These are phyloP conservation scores for Pichia exigua DNA, from an alignment of 805 yeast genomes.

Conservation along the genomic window DNA sequence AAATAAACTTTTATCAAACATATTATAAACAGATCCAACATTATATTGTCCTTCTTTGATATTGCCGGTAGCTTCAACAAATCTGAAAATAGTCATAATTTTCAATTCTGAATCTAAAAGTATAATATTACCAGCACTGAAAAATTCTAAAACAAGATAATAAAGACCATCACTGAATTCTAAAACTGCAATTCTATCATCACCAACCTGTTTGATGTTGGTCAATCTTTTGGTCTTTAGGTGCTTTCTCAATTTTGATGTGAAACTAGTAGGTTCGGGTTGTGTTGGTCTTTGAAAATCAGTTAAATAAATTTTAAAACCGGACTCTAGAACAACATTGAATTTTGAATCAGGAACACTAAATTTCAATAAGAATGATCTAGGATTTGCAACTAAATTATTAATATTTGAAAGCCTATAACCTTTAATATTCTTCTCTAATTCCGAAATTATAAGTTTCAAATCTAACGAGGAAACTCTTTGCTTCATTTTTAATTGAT, in stretches of 20 bases:
- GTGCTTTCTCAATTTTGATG: slow-evolving; percentile 78
- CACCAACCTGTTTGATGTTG: slow-evolving; percentile 61
- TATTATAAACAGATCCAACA: slow-evolving; percentile 63
- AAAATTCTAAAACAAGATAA: slow-evolving; percentile 80
- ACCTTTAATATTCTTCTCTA: slow-evolving; percentile 46
- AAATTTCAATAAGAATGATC: slow-evolving; percentile 74
- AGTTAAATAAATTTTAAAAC: slow-evolving; percentile 71
- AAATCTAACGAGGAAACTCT: slow-evolving; percentile 81
- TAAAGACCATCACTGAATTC: slow-evolving; percentile 77
- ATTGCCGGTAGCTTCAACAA: slow-evolving; percentile 48
- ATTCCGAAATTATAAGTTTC: slow-evolving; percentile 60
- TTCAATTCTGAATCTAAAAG: slow-evolving; percentile 61
- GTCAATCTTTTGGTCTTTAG: slow-evolving; percentile 73
- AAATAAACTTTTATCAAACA: slow-evolving; percentile 51
- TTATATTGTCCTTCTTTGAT: slow-evolving; percentile 61
- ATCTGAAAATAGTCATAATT: slow-evolving; percentile 68
- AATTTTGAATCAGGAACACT: slow-evolving; percentile 77
- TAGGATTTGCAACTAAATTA: slow-evolving; percentile 60
- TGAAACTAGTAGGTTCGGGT: slow-evolving; percentile 78
- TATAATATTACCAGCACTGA: slow-evolving; percentile 89
- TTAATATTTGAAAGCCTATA: slow-evolving; percentile 80
- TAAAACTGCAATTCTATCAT: slow-evolving; percentile 77
- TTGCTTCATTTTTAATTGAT: slow-evolving; percentile 43
- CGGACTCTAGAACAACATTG: slow-evolving; percentile 74
- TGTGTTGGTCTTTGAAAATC: slow-evolving; percentile 76